Evolutionary conservation across 257 asterid genomes (phyloP), one percentile per base, ranked within the genome.

Genomic region (Misopates orontium): DNA sequence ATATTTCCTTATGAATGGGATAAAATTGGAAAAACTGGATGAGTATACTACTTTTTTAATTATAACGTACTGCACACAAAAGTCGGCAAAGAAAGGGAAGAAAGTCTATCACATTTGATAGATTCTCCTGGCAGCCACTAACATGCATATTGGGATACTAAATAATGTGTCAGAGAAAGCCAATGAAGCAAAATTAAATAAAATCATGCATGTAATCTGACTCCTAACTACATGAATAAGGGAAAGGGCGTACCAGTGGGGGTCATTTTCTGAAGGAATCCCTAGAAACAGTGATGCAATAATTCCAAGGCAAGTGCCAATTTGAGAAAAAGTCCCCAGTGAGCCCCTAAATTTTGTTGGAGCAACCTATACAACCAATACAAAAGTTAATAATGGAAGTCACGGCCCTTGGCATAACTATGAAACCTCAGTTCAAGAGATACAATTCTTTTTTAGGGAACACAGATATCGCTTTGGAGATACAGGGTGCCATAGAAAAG

Each of bases 251-350:
- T 70, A 88, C 97, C 97, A 90, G 74, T 90, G 95, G n/a, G 96
- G 89, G 84, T 88, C 89, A 62, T 64, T 83, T 77, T 90, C 95
- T 32, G 95, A 81, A 67, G 84, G 79, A 64, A 90, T 75, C 15
- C 79, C 97, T 51, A 88, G 78, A 78, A 54, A 54, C 19, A 90
- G 83, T 31, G 97, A 88, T 28, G 73, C 71, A 66, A 88, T 84
- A 62, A 90, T 81, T 55, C 97, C 97, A 62, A 88, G 79, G 74
- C 93, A 88, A n/a, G 97, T 90, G 44, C 97, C 97, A 47, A 90
- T 86, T 79, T 90, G 97, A 73, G 95, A 76, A 57, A 84, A 78
- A 28, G 95, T 79, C 64, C 95, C 96, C 74, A 88, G 66, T 23
- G 83, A 77, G 48, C 97, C 97, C 79, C 97, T 83, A 74, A 57